phyloP scores from a whole-genome alignment of 352 stramenopile species.

The Lagenidium sp. region DNA sequence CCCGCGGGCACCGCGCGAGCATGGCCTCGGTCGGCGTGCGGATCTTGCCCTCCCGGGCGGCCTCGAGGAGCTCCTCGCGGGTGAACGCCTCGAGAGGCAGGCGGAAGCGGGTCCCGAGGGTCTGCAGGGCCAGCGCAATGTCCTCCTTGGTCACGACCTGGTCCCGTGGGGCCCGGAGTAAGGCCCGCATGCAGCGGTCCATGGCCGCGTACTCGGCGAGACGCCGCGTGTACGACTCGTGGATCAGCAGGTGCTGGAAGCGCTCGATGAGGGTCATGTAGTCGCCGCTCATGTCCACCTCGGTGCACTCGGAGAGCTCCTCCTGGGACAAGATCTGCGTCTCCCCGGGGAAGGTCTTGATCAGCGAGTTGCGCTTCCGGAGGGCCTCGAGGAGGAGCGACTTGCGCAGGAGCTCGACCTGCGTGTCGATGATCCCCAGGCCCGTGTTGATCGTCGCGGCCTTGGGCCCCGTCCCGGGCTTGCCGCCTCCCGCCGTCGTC shows the following conservation, averaged over 20 bases:
- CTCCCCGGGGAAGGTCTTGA: constrained; percentile 49
- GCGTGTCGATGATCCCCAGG: constrained; percentile 53
- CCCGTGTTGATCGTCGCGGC: constrained; percentile 23
- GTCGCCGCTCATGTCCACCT: constrained; percentile 59
- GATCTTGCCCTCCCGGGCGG: constrained; percentile 32
- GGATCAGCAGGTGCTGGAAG: constrained; percentile 57
- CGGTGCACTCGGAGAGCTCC: constrained; percentile 32
- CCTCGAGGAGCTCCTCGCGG: constrained; percentile 41
- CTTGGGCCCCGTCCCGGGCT: not conserved
- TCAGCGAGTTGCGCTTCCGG: constrained; percentile 60
- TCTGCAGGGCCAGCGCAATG: constrained; percentile 39
- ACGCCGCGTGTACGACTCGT: constrained; percentile 54
- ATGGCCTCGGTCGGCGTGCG: constrained; percentile 35
- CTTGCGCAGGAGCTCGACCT: constrained; percentile 57
- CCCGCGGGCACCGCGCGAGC: constrained; percentile 30
- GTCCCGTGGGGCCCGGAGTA: constrained; percentile 28
- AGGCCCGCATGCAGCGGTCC: constrained; percentile 52
- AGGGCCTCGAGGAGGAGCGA: constrained; percentile 52
- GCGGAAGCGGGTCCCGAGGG: constrained; percentile 22
- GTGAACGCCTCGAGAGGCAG: constrained; percentile 58
- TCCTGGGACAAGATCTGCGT: constrained; percentile 32
- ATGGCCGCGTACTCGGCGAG: constrained; percentile 51
- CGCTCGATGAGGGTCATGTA: constrained; percentile 58
- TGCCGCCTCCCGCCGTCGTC: constrained; percentile 1
- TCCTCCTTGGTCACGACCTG: constrained; percentile 62